These are phyloP conservation scores for Globisporangium acanthophoron DNA, from an alignment of 352 stramenopile genomes.

Conservation along the genomic window DNA sequence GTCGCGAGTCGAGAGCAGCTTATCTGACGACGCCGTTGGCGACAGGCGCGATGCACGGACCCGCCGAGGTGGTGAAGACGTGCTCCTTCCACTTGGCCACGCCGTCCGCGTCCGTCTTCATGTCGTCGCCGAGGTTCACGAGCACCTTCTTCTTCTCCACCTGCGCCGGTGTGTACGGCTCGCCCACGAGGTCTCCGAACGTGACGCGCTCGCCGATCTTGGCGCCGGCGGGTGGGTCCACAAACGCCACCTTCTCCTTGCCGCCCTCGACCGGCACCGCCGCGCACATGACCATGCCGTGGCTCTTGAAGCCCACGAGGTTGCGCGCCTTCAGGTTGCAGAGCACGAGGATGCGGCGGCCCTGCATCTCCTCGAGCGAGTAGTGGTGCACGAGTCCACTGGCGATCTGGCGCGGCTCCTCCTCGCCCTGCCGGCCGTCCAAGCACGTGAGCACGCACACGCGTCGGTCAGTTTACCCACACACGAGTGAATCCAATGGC, in stretches of 20 bases:
- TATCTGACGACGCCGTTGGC: conserved; percentile 78
- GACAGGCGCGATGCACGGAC: conserved; percentile 67
- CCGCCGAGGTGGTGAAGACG: conserved; percentile 66
- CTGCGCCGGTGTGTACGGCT: conserved; percentile 75
- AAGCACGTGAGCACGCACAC: neutral
- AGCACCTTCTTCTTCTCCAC: conserved; percentile 90
- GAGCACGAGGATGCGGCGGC: conserved; percentile 78
- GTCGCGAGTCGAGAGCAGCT: conserved; percentile 2
- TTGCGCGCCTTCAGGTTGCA: conserved; percentile 91
- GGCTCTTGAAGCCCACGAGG: conserved; percentile 87
- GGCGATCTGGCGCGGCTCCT: conserved; percentile 79
- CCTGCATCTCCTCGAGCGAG: conserved; percentile 85
- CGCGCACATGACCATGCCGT: conserved; percentile 91
- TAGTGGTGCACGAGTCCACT: conserved; percentile 85
- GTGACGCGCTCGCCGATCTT: conserved; percentile 70
- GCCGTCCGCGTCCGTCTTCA: conserved; percentile 74
- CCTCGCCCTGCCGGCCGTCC: conserved; percentile 41
- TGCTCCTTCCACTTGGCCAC: conserved; percentile 84
- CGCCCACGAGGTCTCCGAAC: conserved; percentile 60
- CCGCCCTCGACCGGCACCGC: conserved; percentile 55
- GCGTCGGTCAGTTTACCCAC: neutral
- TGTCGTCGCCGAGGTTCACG: conserved; percentile 65
- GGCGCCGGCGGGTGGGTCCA: conserved; percentile 73
- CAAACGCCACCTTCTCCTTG: conserved; percentile 80
- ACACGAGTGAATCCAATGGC: too few species aligned